Evolutionary conservation across 1,284 basidiomycete species (phyloP), one percentile per base, ranked within the genome.

Genomic region (Moniliophthora roreri): DNA sequence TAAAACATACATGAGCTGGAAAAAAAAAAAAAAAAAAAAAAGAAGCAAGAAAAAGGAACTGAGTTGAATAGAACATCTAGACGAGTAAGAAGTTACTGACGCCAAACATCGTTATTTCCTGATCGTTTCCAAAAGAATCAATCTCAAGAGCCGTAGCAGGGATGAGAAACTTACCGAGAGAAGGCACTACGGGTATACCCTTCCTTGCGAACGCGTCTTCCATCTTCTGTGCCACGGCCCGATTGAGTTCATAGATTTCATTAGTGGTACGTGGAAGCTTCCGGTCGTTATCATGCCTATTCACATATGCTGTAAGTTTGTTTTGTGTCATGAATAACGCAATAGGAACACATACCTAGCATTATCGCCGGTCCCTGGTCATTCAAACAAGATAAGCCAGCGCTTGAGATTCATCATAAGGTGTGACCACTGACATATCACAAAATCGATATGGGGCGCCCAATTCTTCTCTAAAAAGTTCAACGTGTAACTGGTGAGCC

Each of bases 101-200:
- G 91, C 84, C 87, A 93, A 52, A 94, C 81, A 72, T 93, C 91
- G 67, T 94, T 94, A 70, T 94, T 94, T 20, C 89, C 86, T 88
- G 57, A 18, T 50, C 39, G 37, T 40, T 16, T 11, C 18, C 36
- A 44, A 46, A 51, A 20, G 16, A 36, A 34, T 34, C 28, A 18
- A 18, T 48, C 26, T 44, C 57, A 55, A 24, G 39, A 50, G 35
- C 52, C 16, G 41, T 42, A 36, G 40, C 45, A 47, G 46, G 32
- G 21, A 10, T 28, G 26, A 16, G 46, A 50, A 48, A 42, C 77
- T 60, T 61, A 81, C 93, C 94, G 56, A 97, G 74, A 66, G 83
- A 89, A 0, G 94, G 93, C 23, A 97, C 81, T 32, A 96, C 85
- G 9, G 91, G 86, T 28, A 96, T 84, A 9, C 89, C 86, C 53